Base-by-base conservation (phyloP, 108 stramenopile genomes). In the Cyclotella baltica region DNA sequence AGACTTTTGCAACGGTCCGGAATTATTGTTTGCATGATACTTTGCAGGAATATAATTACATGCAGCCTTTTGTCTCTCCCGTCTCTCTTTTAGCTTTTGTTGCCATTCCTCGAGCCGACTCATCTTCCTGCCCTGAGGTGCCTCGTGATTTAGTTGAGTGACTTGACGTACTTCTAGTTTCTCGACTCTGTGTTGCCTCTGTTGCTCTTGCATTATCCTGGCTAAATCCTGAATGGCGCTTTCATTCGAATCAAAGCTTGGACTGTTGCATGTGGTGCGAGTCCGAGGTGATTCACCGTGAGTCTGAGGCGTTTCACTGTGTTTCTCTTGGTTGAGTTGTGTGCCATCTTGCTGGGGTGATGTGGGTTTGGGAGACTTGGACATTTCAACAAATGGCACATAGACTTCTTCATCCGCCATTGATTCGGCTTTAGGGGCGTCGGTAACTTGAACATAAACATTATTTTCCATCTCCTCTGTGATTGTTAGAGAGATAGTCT, bases 211-310 rank as follows among this genome's bases (percentile, higher is more conserved):
- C 59, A 61, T 61, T 61, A 34, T 19, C 59, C 59, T 30, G 28
- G 70, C 53, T 16, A 52, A 27, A 62, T 62, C 31, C 34, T 47
- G 43, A 51, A 62, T 73, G 43, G 61, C 59, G 33, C 72, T 56
- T 22, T 70, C 69, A 16, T 53, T 55, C 28, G 67, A 52, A 31
- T 35, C 31, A 35, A 22, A 22, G 15, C 38, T 16, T 43, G 28
- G 22, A 61, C 47, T 46, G 43, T 46, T 59, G 13, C 46, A 55
- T 62, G 66, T 43, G 18, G 51, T 34, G n/a, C n/a, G n/a, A n/a
- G n/a, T n/a, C n/a, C n/a, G n/a, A n/a, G n/a, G n/a, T n/a, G n/a
- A n/a, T n/a, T n/a, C n/a, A n/a, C n/a, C n/a, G n/a, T n/a, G n/a
- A n/a, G n/a, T n/a, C n/a, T n/a, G n/a, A n/a, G n/a, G n/a, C n/a